Evolutionary conservation across 768 basidiomycete species (phyloP).

Genomic region (Cantharellus cinnabarinus): DNA sequence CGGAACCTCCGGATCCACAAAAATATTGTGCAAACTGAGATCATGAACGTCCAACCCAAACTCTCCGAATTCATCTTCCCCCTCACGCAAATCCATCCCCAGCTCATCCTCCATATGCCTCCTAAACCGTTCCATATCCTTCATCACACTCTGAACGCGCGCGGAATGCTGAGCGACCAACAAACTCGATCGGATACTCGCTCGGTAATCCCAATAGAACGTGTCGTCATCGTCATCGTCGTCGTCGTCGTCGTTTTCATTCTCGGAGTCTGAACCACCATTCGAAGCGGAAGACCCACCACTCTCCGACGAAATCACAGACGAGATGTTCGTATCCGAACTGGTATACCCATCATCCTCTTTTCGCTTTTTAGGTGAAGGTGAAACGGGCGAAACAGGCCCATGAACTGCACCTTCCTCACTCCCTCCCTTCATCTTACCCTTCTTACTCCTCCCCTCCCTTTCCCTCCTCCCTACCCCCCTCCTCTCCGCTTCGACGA

Average conservation of each 20-base stretch:
- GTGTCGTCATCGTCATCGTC: conserved; percentile 4
- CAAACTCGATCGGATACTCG: conserved; percentile 64
- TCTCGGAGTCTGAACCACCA: neutral
- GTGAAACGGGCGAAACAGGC: neutral
- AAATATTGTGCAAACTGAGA: conserved; percentile 65
- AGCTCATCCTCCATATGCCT: conserved; percentile 27
- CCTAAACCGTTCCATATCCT: conserved; percentile 57
- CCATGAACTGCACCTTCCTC: neutral
- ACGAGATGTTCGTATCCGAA: neutral
- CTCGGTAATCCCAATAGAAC: conserved; percentile 68
- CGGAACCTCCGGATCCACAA: conserved; percentile 49
- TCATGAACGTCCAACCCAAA: conserved; percentile 77
- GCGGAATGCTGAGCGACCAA: conserved; percentile 46
- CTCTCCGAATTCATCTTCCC: conserved; percentile 26
- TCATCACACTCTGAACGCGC: conserved; percentile 39
- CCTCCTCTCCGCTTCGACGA: neutral
- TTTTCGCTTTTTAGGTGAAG: neutral
- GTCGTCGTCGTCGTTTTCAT: too few relatives aligned
- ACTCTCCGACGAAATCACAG: neutral
- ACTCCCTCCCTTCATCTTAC: neutral
- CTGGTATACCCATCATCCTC: neutral
- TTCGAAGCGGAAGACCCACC: neutral
- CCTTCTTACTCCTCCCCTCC: too few relatives aligned
- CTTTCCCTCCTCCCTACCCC: neutral
- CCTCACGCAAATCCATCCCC: conserved; percentile 1